Conservation (phyloP, 2,329 filamentous ascomycete species). For the Fusarium paranaense region DNA sequence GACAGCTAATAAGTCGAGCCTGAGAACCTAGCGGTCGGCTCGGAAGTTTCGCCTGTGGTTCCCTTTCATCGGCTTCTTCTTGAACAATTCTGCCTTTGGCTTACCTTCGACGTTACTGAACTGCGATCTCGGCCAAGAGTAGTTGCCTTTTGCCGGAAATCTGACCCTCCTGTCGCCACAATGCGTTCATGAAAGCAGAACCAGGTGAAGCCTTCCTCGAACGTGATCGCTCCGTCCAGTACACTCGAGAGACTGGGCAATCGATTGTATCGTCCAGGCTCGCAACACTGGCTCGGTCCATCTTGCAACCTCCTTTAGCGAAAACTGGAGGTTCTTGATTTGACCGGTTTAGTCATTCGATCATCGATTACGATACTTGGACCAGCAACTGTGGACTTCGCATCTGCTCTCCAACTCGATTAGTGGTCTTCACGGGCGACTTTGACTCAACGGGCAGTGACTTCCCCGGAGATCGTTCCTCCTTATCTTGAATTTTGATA, state of each 20-base stretch:
- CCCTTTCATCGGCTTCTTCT: background rate
- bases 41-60: background rate
- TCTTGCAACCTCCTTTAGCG: background rate
- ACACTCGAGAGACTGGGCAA: background rate
- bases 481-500: background rate
- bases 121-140: background rate
- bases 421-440: background rate
- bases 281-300: background rate
- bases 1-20: conserved; percentile 21
- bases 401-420: background rate
- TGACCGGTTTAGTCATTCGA: background rate
- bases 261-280: background rate
- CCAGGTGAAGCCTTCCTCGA: background rate
- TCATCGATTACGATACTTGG: background rate
- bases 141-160: background rate
- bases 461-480: background rate
- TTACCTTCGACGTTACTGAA: background rate
- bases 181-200: conserved; percentile 1
- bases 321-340: background rate
- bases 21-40: conserved; percentile 3
- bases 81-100: background rate
- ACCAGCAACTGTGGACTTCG: background rate
- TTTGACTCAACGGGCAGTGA: background rate
- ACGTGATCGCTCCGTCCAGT: background rate
- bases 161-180: background rate